Evolutionary conservation across 352 stramenopile genomes (phyloP).

Genomic region (Phytophthora aleatoria): DNA sequence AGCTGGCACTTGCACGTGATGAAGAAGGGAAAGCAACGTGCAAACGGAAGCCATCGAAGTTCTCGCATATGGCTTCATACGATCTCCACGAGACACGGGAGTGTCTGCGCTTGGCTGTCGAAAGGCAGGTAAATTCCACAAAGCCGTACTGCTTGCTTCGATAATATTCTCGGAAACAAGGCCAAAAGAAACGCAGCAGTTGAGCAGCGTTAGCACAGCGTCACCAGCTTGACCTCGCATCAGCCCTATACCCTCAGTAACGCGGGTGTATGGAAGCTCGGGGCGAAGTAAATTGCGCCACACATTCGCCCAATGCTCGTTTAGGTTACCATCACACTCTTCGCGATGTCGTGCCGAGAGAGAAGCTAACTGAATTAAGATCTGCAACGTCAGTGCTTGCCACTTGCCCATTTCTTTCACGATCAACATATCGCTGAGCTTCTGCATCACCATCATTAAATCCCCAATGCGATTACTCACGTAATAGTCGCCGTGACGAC

Average conservation of each 20-base stretch:
- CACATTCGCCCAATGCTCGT: slow-evolving; percentile 51
- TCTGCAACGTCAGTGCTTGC: slow-evolving; percentile 53
- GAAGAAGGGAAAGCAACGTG: slow-evolving; percentile 36
- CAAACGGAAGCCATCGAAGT: slow-evolving; percentile 42
- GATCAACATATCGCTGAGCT: slow-evolving; percentile 47
- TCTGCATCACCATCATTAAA: slow-evolving; percentile 58
- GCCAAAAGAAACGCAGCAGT: slow-evolving; percentile 48
- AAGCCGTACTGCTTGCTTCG: slow-evolving; percentile 29
- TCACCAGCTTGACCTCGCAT: slow-evolving; percentile 51
- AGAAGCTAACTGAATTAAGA: slow-evolving; percentile 56
- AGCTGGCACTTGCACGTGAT: slow-evolving; percentile 32
- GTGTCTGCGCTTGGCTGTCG: slow-evolving; percentile 28
- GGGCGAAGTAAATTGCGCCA: slow-evolving; percentile 57
- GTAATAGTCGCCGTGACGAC: slow-evolving; percentile 60
- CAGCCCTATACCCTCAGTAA: slow-evolving; percentile 51
- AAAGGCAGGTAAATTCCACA: slow-evolving; percentile 62
- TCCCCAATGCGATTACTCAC: slow-evolving; percentile 59
- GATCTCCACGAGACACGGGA: slow-evolving; percentile 32
- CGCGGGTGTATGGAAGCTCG: slow-evolving; percentile 54
- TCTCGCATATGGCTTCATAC: slow-evolving; percentile 32
- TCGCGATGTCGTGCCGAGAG: slow-evolving; percentile 40
- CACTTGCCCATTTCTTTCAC: slow-evolving; percentile 53
- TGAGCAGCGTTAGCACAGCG: slow-evolving; percentile 53
- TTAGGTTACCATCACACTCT: slow-evolving; percentile 38
- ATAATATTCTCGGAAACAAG: slow-evolving; percentile 46